Percentiles rank a stretch among this genome's conserved stretches.
Evolutionary conservation across 306 rosid genomes (phyloP).

Genomic region (Lathyrus sativus): DNA sequence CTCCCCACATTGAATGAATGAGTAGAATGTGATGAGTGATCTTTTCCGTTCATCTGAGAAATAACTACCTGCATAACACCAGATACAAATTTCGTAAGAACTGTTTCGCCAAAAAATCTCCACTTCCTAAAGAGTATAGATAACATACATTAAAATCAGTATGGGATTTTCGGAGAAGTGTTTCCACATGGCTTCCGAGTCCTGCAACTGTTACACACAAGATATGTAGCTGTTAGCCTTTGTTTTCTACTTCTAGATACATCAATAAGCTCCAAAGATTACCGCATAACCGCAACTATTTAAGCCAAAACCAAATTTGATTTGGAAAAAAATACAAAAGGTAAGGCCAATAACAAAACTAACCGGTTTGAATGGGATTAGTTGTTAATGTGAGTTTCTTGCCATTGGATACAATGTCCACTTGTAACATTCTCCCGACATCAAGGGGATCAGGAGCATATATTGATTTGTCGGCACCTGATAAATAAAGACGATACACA

Average conservation of each 20-base stretch:
- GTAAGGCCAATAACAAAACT: constrained; percentile 40
- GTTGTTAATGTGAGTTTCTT: constrained; percentile 64
- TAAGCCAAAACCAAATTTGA: constrained; percentile 6
- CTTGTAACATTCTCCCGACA: constrained; percentile 86
- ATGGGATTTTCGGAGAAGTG: constrained; percentile 77
- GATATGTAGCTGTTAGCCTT: constrained; percentile 40
- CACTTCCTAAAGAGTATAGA: constrained; percentile 18
- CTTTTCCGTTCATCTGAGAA: constrained; percentile 89
- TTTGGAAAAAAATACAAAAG: neutral
- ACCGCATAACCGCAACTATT: constrained; percentile 3
- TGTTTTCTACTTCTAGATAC: constrained; percentile 37
- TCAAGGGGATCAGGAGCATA: constrained; percentile 96
- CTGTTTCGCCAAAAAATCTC: neutral
- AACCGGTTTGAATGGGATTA: constrained; percentile 79
- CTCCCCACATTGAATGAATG: constrained; percentile 89
- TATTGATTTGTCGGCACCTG: constrained; percentile 68
- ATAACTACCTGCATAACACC: constrained; percentile 66
- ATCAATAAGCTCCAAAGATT: constrained; percentile 2
- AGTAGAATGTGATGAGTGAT: constrained; percentile 77
- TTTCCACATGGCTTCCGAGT: constrained; percentile 67
- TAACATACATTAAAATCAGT: constrained; percentile 77
- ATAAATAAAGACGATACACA: constrained; percentile 9
- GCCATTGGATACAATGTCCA: constrained; percentile 67
- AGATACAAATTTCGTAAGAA: constrained; percentile 32
- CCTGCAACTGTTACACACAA: constrained; percentile 67